Base-by-base conservation (phyloP, 352 stramenopile species). In the Pythium rhizo-oryzae region DNA sequence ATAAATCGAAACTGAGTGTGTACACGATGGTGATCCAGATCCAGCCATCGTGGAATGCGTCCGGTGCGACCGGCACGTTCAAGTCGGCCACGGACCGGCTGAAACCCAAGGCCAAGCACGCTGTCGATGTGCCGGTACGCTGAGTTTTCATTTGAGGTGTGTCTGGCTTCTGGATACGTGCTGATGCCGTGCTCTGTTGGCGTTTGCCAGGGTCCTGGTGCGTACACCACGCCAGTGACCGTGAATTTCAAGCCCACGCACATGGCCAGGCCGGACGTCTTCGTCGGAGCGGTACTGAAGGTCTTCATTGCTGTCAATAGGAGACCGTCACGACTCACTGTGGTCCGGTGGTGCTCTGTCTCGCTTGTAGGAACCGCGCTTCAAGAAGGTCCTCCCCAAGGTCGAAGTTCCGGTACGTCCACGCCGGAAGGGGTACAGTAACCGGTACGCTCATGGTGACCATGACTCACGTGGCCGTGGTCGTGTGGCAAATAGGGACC, bases 191-290 rank as follows among this genome's bases (percentile, higher is more conserved):
- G 56, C 28, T 37, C 11, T 46, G 8, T 63, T 51, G 21, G 41
- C 50, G 21, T 57, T 23, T 4, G n/a, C 21, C 43, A 93, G 85
- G 85, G 85, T 9, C 85, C 85, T 28, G 85, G 85, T 0, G 69
- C 76, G 6, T 93, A 92, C 62, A 84, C 63, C 4, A 52, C 82
- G 12, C 76, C 75, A 5, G 53, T 70, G 6, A 60, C 68, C 5
- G 55, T 84, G 54, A 69, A 67, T 18, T 78, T 85, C 30, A 89
- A 89, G 65, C 80, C 82, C 0, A 44, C 81, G n/a, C 82, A 90
- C 65, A 89, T 87, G 70, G 71, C 81, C 28, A 79, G 83, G n/a
- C 76, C 80, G 1, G 82, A 92, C 41, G 85, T 91, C 6, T 93
- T 93, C 44, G 84, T 89, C 24, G 80, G 70, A 57, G 79, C 79